Evolutionary conservation across 1,284 basidiomycete species (phyloP).

Genomic region (Apiotrichum sp.): DNA sequence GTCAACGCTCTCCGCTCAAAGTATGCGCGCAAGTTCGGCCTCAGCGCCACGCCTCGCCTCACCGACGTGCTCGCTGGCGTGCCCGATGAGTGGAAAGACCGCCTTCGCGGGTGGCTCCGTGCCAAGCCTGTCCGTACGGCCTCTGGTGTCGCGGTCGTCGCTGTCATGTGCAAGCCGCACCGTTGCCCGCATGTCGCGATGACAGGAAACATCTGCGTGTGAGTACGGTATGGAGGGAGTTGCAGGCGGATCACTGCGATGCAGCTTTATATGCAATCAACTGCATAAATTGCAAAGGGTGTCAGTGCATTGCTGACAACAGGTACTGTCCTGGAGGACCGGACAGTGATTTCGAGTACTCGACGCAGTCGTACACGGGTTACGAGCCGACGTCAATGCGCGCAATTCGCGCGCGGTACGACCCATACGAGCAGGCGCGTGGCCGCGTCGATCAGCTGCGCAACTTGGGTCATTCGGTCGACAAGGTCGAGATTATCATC

Average conservation of each 20-base stretch:
- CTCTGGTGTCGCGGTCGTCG: slow-evolving; percentile 95
- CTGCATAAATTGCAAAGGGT: too few species aligned
- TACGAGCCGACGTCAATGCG: slow-evolving; percentile 99
- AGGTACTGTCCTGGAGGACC: slow-evolving; percentile 99
- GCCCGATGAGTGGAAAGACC: slow-evolving; percentile 93
- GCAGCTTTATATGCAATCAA: too few species aligned
- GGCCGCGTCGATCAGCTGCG: slow-evolving; percentile 93
- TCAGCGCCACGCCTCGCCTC: slow-evolving; percentile 79
- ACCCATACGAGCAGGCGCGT: slow-evolving; percentile 96
- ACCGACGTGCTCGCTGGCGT: slow-evolving; percentile 99
- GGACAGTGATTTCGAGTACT: slow-evolving; percentile 99
- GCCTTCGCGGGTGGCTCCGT: slow-evolving; percentile 79
- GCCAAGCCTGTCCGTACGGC: slow-evolving; percentile 97
- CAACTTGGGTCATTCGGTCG: slow-evolving; percentile 89
- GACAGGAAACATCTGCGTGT: slow-evolving; percentile 99
- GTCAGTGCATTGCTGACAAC: not conserved
- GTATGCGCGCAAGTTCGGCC: slow-evolving; percentile 83
- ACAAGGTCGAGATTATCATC: slow-evolving; percentile 98
- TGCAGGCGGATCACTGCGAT: not conserved
- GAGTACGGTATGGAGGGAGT: slow-evolving; percentile 32
- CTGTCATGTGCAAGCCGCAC: slow-evolving; percentile 99
- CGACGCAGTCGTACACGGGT: slow-evolving; percentile 95
- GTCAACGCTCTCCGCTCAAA: slow-evolving; percentile 81
- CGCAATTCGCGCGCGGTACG: slow-evolving; percentile 94
- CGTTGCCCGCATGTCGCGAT: slow-evolving; percentile 99